phyloP scores from a whole-genome alignment of 345 rosid species.

The Acer saccharum region DNA sequence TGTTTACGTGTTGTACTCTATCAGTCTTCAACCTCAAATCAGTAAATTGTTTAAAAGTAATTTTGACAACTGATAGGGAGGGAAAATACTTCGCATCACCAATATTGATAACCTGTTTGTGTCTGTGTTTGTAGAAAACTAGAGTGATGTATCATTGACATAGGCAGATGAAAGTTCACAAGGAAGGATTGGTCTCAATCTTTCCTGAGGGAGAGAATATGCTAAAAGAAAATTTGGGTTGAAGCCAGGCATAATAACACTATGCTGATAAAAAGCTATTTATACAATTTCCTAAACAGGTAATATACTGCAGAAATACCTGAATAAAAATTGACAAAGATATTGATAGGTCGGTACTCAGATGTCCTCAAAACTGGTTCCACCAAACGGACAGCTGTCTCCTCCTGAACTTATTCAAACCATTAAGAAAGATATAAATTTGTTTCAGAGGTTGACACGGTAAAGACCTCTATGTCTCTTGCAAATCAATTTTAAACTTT shows the following conservation, averaged over 20 bases:
- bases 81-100: background rate
- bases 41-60: background rate
- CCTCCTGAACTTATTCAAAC: conserved; percentile 54
- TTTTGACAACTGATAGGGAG: background rate
- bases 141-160: background rate
- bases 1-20: background rate
- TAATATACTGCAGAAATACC: conserved; percentile 40
- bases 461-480: background rate
- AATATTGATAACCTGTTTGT: background rate
- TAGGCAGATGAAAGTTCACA: background rate
- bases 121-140: background rate
- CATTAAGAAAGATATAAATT: background rate
- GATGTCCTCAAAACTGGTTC: conserved; percentile 63
- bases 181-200: background rate
- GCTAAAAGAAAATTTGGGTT: conserved; percentile 4
- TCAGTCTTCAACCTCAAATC: background rate
- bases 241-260: background rate
- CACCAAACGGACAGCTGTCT: conserved; percentile 74
- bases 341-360: conserved; percentile 76
- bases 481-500: background rate
- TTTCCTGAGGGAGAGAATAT: background rate
- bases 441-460: background rate
- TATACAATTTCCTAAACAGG: background rate
- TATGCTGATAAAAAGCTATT: background rate
- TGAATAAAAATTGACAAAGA: conserved; percentile 77